Conservation (phyloP, 2,329 filamentous ascomycete species). For the Cladophialophora bantiana region DNA sequence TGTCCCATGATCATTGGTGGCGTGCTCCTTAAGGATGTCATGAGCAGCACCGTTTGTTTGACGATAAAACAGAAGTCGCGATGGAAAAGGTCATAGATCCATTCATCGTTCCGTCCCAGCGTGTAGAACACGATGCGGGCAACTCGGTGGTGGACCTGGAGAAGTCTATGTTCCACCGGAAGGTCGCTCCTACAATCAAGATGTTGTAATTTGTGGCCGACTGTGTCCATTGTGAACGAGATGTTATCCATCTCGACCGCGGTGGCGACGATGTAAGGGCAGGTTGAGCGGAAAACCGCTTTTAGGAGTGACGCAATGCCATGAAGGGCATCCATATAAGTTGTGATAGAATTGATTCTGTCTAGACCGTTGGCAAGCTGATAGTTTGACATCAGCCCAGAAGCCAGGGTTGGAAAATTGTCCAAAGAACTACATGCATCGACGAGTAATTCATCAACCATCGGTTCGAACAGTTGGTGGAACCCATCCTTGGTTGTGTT, state of each 20-base stretch:
- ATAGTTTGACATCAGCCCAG: conserved; percentile 10
- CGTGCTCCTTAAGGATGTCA: background rate
- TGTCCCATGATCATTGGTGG: background rate
- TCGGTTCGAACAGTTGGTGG: background rate
- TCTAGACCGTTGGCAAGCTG: conserved; percentile 3
- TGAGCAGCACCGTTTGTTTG: background rate
- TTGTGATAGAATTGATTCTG: background rate
- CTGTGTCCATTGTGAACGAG: background rate
- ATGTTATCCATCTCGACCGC: background rate
- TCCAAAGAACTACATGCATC: background rate
- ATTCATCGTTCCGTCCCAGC: background rate
- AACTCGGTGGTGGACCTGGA: conserved; percentile 10
- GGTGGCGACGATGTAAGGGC: conserved; percentile 10
- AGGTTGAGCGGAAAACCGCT: conserved; percentile 7
- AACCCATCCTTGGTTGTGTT: background rate
- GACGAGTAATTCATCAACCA: conserved; percentile 8
- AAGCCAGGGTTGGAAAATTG: conserved; percentile 5
- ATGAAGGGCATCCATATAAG: conserved; percentile 4
- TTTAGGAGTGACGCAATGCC: background rate
- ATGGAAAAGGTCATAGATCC: conserved; percentile 1
- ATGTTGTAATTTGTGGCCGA: conserved; percentile 2
- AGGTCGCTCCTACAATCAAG: background rate
- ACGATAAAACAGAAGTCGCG: background rate
- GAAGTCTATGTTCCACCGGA: background rate
- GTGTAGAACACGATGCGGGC: conserved; percentile 13